Base-by-base conservation (phyloP, 192 early-diverging fungal genomes). In the Gorgonomyces haynaldii region DNA sequence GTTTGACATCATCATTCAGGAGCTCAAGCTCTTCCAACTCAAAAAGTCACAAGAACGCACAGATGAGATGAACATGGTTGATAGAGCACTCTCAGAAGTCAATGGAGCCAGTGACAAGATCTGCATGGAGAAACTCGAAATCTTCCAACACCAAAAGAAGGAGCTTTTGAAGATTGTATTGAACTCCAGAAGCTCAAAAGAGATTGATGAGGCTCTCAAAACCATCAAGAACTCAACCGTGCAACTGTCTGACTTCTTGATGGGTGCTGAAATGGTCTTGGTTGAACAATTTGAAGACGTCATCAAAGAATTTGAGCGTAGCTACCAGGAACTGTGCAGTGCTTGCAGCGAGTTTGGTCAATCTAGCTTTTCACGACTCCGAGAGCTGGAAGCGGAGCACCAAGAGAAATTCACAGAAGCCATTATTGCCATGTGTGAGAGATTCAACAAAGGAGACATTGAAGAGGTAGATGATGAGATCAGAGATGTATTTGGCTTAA, bases 241-340 rank as follows among this genome's bases (percentile, higher is more conserved):
- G 13, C 29, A 46, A 19, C 59, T 76, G 3, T 69, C 74, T 5
- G 70, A 79, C 43, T 25, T 38, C 1, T 64, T 80, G 19, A 54
- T 80, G 57, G 36, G 53, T 4, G 54, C 57, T 21, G 78, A 80
- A 62, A 70, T 80, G 72, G 56, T 58, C 1, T 53, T 79, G 7
- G 75, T 80, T 3, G 78, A 80, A 53, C 76, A 79, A 39, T 79
- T 72, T 48, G 78, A 80, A 54, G 78, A 80, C 12, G 63, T 79
- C 8, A 39, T 68, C 24, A 78, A 75, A 46, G 78, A 80, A 22
- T 76, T 78, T 58, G 78, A 80, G 43, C 46, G 72, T 9, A 75
- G 67, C 48, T 79, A 73, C 52, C 69, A 67, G n/a, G 78, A 80
- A 50, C 4, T 75, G 0, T 61, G 54, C 30, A 47, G 50, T 27